Conservation (phyloP, 192 early-diverging fungal species). For the Podila clonocystis region DNA sequence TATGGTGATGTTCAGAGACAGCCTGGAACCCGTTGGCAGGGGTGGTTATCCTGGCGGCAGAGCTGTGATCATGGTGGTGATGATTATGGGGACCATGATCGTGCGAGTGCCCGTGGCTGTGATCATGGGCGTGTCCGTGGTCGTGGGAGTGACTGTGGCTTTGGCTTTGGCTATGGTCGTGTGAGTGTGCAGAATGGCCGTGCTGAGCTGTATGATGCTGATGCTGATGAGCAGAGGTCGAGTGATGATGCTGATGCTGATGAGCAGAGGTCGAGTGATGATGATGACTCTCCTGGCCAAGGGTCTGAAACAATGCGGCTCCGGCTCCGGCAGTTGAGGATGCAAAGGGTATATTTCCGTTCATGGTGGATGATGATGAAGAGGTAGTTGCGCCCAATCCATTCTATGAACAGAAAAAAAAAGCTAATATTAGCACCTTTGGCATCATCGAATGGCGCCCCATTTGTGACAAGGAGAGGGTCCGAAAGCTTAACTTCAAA, state of each 20-base stretch:
- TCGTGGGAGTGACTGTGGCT: conserved; percentile 2
- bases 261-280: neutral
- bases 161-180: conserved; percentile 23
- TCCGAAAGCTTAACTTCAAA: conserved; percentile 1
- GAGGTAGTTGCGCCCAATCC: conserved; percentile 5
- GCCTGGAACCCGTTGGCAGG: neutral
- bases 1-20: neutral
- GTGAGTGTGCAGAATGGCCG: neutral
- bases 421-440: neutral
- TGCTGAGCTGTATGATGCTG: neutral
- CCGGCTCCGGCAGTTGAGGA: conserved; percentile 13
- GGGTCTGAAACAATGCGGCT: neutral
- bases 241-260: neutral
- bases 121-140: conserved; percentile 8
- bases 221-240: neutral
- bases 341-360: conserved; percentile 47
- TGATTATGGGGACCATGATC: neutral
- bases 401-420: conserved; percentile 2
- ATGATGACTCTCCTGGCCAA: neutral
- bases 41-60: neutral
- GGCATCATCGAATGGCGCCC: no score
- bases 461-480: no score
- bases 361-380: conserved; percentile 19
- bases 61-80: conserved; percentile 8
- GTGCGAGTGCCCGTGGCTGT: neutral